Base-by-base conservation (phyloP, 1,139 yeast species). In the Kazachstania sp. region DNA sequence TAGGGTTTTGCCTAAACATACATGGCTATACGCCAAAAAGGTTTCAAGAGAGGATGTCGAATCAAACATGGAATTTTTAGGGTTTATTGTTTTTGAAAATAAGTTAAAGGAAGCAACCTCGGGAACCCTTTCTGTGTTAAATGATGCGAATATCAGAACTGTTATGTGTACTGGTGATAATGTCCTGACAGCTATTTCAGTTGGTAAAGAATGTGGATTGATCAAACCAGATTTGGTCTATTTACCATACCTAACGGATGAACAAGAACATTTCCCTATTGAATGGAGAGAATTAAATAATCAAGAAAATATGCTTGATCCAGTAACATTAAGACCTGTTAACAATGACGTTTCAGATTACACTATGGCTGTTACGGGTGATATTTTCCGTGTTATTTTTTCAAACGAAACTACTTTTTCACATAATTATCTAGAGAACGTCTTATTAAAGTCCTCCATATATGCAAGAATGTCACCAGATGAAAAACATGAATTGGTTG, bases 401-500 rank as follows among this genome's bases (percentile, higher is more conserved):
- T 78, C 82, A 34, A 61, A 74, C 45, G 77, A 75, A 41, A 61
- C 57, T 37, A 66, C 66, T 18, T 45, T 59, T 35, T 60, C 70
- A 3, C 70, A 67, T 20, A 62, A 59, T 2, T 71, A 69, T 49
- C 61, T 74, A 42, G 81, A 83, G 49, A 76, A 74, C 44, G 74
- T 92, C 59, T 72, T 94, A 47, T 71, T 88, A 71, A 80, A 78
- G 54, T 80, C 92, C 51, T 78, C 81, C 43, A 78, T 92, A 7
- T 94, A 82, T 69, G 97, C 98, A 0, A 74, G 99, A 55, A 92
- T 92, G 99, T 90, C 97, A 0, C 99, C 99, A 0, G 98, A 92
- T 66, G 99, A 92, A 63, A 92, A 92, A 63, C 96, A 92, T 63
- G 98, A 92, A 67, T 72, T 92, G 45, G 97, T 92, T 30, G 92